Evolutionary conservation across 805 yeast species (phyloP).

Genomic region (Zygosaccharomyces bailii): DNA sequence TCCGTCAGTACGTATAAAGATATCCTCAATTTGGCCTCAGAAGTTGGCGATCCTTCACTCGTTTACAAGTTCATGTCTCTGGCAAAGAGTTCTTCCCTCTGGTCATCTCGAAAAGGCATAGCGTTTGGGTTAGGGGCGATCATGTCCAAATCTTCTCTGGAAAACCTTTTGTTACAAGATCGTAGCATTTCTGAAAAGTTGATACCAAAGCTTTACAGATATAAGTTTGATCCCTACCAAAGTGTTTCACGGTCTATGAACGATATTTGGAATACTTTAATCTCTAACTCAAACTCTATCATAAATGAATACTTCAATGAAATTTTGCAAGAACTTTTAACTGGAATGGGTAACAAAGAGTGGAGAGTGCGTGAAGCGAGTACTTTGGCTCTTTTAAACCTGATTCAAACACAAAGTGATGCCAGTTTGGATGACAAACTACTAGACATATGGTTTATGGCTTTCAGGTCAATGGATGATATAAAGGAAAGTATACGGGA

Average conservation of each 20-base stretch:
- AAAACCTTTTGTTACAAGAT: constrained; percentile 55
- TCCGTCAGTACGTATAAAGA: constrained; percentile 90
- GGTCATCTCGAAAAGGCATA: constrained; percentile 92
- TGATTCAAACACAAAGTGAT: constrained; percentile 56
- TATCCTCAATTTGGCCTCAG: constrained; percentile 81
- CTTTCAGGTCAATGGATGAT: constrained; percentile 88
- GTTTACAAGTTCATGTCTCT: constrained; percentile 93
- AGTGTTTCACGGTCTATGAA: constrained; percentile 79
- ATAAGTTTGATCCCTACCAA: constrained; percentile 77
- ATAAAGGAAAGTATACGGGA: constrained; percentile 88
- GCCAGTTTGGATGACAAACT: constrained; percentile 49
- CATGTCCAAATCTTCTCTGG: constrained; percentile 72
- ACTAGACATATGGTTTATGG: constrained; percentile 79
- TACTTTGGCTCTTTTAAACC: constrained; percentile 63
- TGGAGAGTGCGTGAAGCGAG: constrained; percentile 95
- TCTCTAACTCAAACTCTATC: constrained; percentile 52
- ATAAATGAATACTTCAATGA: constrained; percentile 51
- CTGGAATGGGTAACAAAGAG: constrained; percentile 73
- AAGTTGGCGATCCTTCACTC: constrained; percentile 91
- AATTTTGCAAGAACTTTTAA: constrained; percentile 62
- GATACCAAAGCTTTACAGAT: constrained; percentile 79
- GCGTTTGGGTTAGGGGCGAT: constrained; percentile 91
- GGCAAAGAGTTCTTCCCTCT: constrained; percentile 79
- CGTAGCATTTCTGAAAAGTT: constrained; percentile 53
- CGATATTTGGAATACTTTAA: constrained; percentile 78